A percentile compares a stretch with the other conserved stretches of the same genome.
phyloP scores from a whole-genome alignment of 1,284 basidiomycete species.

The Heterobasidion parviporum region DNA sequence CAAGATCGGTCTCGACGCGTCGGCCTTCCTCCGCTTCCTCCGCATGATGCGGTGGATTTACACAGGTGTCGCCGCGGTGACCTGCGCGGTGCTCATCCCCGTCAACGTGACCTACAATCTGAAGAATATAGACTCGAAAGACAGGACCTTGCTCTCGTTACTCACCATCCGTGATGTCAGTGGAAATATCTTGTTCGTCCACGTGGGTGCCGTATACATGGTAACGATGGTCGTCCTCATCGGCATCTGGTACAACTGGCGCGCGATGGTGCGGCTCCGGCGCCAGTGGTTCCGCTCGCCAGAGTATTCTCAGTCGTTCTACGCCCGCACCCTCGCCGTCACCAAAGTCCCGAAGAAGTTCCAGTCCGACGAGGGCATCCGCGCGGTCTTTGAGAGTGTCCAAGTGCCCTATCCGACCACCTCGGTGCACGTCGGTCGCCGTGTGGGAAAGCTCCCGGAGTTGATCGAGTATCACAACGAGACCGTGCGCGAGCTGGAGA shows the following conservation, averaged over 20 bases:
- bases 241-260: constrained; percentile 69
- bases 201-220: constrained; percentile 69
- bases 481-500: constrained; percentile 79
- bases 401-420: constrained; percentile 81
- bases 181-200: constrained; percentile 63
- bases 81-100: constrained; percentile 74
- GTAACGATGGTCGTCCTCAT: constrained; percentile 61
- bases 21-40: constrained; percentile 87
- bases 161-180: constrained; percentile 73
- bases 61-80: constrained; percentile 54
- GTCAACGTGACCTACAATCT: constrained; percentile 72
- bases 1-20: constrained; percentile 91
- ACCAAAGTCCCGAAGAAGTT: constrained; percentile 66
- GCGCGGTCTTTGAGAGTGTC: constrained; percentile 59
- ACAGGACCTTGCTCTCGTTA: constrained; percentile 61
- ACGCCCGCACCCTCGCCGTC: constrained; percentile 73
- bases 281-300: constrained; percentile 69
- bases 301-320: constrained; percentile 69
- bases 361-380: constrained; percentile 72
- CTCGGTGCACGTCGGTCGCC: constrained; percentile 74
- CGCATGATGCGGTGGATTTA: constrained; percentile 83
- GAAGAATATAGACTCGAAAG: constrained; percentile 38
- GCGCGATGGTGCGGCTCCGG: constrained; percentile 60
- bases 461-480: constrained; percentile 82
- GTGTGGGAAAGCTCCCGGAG: constrained; percentile 68